These are phyloP conservation scores for Gliomastix tumulicola DNA, from an alignment of 2,329 filamentous ascomycete genomes.

Conservation along the genomic window DNA sequence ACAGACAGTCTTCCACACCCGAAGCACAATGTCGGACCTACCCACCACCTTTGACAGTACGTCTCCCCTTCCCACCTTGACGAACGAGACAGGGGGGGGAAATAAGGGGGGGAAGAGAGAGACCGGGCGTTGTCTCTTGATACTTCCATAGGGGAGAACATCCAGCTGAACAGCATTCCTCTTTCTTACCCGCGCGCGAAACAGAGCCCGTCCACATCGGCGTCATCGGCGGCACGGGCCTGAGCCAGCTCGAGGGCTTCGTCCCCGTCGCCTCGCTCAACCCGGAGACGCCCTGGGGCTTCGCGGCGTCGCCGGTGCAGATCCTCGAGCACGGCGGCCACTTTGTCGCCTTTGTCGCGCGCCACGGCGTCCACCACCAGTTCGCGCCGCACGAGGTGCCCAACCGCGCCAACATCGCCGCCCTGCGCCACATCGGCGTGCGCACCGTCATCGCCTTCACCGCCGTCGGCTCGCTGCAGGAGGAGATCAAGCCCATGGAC, in stretches of 20 bases:
- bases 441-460: slow-evolving; percentile 90
- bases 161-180: too few species aligned
- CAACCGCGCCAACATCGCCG: slow-evolving; percentile 92
- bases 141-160: too few species aligned
- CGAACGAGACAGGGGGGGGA: too few species aligned
- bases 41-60: slow-evolving; percentile 53
- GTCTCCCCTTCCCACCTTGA: slow-evolving; percentile 11
- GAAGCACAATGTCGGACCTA: slow-evolving; percentile 40
- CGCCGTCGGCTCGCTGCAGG: slow-evolving; percentile 86
- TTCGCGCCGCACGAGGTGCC: slow-evolving; percentile 93
- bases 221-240: slow-evolving; percentile 88
- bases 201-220: slow-evolving; percentile 71
- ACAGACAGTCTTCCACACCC: too few species aligned
- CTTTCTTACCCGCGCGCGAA: too few species aligned
- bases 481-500: slow-evolving; percentile 90
- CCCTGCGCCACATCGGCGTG: slow-evolving; percentile 84
- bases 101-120: too few species aligned
- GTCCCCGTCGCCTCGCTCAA: slow-evolving; percentile 74
- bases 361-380: slow-evolving; percentile 85
- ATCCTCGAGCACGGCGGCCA: slow-evolving; percentile 82
- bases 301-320: slow-evolving; percentile 66
- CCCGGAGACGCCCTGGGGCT: slow-evolving; percentile 81
- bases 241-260: slow-evolving; percentile 82
- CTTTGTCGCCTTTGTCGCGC: slow-evolving; percentile 86
- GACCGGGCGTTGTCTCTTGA: too few species aligned